phyloP scores from a whole-genome alignment of 257 asterid species.

The Primulina huaijiensis region DNA sequence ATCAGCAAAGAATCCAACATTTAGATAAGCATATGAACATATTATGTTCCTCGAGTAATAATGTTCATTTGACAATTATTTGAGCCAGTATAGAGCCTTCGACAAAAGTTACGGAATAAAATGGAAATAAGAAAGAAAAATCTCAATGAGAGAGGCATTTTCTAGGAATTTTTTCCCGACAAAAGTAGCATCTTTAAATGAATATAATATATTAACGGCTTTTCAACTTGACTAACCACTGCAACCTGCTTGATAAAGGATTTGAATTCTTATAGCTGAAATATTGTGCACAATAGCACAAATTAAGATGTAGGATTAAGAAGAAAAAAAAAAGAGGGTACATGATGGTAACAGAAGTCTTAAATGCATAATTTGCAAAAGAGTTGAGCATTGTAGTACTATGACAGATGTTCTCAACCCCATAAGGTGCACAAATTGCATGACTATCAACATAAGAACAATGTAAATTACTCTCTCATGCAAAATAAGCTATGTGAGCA shows the following conservation, averaged over 20 bases:
- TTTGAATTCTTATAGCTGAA: not conserved
- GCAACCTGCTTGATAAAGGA: not conserved
- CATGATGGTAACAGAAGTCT: not conserved
- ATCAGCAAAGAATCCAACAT: constrained; percentile 22
- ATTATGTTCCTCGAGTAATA: constrained; percentile 2
- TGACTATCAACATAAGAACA: not conserved
- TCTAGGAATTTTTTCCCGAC: not conserved
- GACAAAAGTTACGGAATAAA: not conserved
- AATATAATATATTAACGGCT: not conserved
- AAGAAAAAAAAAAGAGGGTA: not conserved
- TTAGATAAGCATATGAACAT: constrained; percentile 10
- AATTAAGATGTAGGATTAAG: not conserved
- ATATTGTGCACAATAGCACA: not conserved
- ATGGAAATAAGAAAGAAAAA: not conserved
- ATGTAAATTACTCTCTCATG: not conserved
- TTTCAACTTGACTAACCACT: not conserved
- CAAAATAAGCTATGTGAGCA: not conserved
- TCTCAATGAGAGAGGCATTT: not conserved
- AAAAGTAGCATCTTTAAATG: not conserved
- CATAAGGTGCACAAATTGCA: not conserved
- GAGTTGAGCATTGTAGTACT: not conserved
- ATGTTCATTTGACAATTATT: not conserved
- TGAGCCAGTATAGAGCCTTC: constrained; percentile 20
- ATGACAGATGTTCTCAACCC: not conserved
- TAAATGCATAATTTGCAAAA: not conserved